Conservation (phyloP, 2,329 filamentous ascomycete species). For the Neopestalotiopsis clavispora region DNA sequence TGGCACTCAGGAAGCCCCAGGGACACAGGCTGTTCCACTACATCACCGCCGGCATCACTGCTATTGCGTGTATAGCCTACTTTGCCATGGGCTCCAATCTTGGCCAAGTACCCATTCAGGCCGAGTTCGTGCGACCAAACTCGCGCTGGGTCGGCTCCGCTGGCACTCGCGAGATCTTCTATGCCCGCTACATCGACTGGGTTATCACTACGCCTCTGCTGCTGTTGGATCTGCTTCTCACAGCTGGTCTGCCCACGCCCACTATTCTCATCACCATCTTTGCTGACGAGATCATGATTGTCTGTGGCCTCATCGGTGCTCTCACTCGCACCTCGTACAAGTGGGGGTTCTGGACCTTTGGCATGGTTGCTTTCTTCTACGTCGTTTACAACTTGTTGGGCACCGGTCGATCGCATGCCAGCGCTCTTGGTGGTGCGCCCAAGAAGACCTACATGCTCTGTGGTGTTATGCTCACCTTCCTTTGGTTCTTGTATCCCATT, state of each 20-base stretch:
- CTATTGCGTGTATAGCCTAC: constrained; percentile 66
- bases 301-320: constrained; percentile 70
- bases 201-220: constrained; percentile 67
- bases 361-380: constrained; percentile 58
- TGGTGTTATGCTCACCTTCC: constrained; percentile 61
- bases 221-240: constrained; percentile 66
- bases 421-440: constrained; percentile 57
- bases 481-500: constrained; percentile 70
- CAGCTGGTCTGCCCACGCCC: constrained; percentile 67
- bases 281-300: constrained; percentile 69
- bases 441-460: constrained; percentile 57
- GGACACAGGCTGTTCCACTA: constrained; percentile 67
- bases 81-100: constrained; percentile 71
- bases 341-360: constrained; percentile 70
- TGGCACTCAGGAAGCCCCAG: constrained; percentile 58
- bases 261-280: constrained; percentile 67
- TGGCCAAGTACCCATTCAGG: constrained; percentile 66
- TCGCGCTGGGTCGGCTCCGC: constrained; percentile 49
- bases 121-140: constrained; percentile 57
- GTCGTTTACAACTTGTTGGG: constrained; percentile 63
- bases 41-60: constrained; percentile 62
- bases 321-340: constrained; percentile 68
- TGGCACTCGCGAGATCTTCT: constrained; percentile 66
- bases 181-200: constrained; percentile 70
- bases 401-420: constrained; percentile 62